Percentiles rank a stretch among this genome's conserved stretches.
phyloP scores from a whole-genome alignment of 768 basidiomycete species.

The Pleurotus tuoliensis region DNA sequence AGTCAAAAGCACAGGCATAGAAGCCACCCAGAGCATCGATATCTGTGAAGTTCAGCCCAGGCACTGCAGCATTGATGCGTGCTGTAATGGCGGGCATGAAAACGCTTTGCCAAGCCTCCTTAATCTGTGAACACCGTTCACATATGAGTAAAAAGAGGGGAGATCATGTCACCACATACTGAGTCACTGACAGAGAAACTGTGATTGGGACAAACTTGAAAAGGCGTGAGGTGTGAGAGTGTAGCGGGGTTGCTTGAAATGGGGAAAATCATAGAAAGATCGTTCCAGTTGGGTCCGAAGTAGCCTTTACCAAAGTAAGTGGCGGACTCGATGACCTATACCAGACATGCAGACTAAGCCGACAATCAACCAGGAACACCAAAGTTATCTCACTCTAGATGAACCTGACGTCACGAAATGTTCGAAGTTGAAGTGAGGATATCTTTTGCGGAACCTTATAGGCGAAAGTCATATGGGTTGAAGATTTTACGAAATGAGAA shows the following conservation, averaged over 20 bases:
- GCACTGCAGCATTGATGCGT: constrained; percentile 28
- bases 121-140: neutral
- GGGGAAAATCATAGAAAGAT: constrained; percentile 15
- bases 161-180: constrained; percentile 24
- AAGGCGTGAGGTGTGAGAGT: constrained; percentile 36
- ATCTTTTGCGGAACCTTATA: neutral
- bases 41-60: constrained; percentile 26
- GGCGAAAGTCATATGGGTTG: neutral
- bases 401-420: neutral
- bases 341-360: neutral
- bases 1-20: constrained; percentile 39
- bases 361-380: neutral
- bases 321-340: constrained; percentile 27
- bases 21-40: constrained; percentile 34
- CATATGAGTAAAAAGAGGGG: neutral
- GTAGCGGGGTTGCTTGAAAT: constrained; percentile 28
- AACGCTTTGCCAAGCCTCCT: constrained; percentile 24
- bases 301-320: constrained; percentile 36
- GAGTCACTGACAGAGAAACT: constrained; percentile 14
- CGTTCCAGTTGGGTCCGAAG: constrained; percentile 28
- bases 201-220: constrained; percentile 30
- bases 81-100: constrained; percentile 31
- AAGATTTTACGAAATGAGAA: neutral
- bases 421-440: neutral
- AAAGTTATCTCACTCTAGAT: neutral